A percentile compares a stretch with the other conserved stretches of the same genome.
phyloP scores from a whole-genome alignment of 2,329 filamentous ascomycete species.

The Fusarium pseudocircinatum region DNA sequence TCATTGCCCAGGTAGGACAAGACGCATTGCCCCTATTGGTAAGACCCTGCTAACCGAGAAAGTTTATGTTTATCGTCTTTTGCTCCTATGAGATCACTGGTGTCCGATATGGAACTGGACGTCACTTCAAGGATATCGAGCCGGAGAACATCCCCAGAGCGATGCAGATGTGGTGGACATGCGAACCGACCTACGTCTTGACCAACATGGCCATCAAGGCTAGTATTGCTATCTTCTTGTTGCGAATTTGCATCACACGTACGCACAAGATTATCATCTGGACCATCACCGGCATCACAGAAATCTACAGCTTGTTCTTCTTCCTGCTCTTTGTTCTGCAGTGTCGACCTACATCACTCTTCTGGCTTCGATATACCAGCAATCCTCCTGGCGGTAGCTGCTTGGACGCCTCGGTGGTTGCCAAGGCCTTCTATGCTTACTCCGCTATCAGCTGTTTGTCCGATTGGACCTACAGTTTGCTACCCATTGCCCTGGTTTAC shows the following conservation, averaged over 20 bases:
- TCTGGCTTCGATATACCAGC: constrained; percentile 48
- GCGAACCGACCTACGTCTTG: constrained; percentile 54
- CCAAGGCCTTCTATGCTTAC: constrained; percentile 40
- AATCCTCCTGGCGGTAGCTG: constrained; percentile 8
- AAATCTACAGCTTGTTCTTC: constrained; percentile 49
- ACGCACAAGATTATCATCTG: constrained; percentile 8
- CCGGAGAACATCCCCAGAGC: constrained; percentile 35
- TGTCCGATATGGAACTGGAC: constrained; percentile 12
- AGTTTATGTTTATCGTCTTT: constrained; percentile 18
- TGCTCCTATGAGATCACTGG: constrained; percentile 1
- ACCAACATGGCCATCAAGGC: constrained; percentile 49
- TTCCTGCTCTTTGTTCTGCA: constrained; percentile 54
- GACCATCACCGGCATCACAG: constrained; percentile 35
- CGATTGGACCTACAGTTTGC: constrained; percentile 53
- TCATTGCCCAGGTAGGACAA: constrained; percentile 45
- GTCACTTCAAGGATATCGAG: neutral
- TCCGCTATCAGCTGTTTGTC: constrained; percentile 51
- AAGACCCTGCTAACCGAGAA: neutral
- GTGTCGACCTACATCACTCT: constrained; percentile 51
- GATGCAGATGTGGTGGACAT: constrained; percentile 53
- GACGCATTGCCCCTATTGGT: neutral
- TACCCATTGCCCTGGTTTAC: constrained; percentile 55
- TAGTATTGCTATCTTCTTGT: constrained; percentile 52
- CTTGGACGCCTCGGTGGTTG: neutral
- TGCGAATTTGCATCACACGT: constrained; percentile 48